These are phyloP conservation scores for Leccinum imitatum DNA, from an alignment of 768 basidiomycete species.

Conservation along the genomic window DNA sequence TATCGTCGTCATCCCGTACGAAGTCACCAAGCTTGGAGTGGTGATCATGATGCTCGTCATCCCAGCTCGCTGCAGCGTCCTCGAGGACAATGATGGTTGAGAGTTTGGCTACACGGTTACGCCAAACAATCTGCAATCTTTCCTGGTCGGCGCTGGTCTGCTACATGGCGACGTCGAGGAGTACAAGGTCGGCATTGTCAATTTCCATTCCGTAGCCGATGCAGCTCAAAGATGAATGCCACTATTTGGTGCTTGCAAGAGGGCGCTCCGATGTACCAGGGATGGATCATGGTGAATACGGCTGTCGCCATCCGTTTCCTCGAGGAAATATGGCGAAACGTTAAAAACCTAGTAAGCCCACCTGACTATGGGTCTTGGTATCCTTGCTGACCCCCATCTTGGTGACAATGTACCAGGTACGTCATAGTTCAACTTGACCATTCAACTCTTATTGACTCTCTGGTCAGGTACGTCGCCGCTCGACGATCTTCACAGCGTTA, in stretches of 20 bases:
- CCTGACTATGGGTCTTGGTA: neutral
- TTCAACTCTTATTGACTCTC: neutral
- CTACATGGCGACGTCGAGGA: neutral
- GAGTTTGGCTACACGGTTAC: conserved; percentile 11
- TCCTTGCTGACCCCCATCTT: neutral
- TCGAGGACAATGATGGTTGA: conserved; percentile 10
- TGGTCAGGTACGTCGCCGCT: neutral
- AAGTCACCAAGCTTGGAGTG: conserved; percentile 16
- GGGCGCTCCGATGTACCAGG: conserved; percentile 8
- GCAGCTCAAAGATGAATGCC: conserved; percentile 5
- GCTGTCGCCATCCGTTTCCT: conserved; percentile 11
- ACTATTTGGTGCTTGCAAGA: conserved; percentile 10
- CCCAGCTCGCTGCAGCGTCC: conserved; percentile 10
- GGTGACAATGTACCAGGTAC: neutral
- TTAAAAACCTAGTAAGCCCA: neutral
- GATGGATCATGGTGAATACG: conserved; percentile 18
- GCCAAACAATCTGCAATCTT: conserved; percentile 5
- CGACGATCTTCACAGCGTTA: neutral
- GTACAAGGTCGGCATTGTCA: conserved; percentile 14
- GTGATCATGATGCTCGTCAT: conserved; percentile 9
- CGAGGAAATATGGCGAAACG: neutral
- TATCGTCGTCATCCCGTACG: conserved; percentile 10
- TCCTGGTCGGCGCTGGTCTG: conserved; percentile 7
- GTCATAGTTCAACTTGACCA: neutral
- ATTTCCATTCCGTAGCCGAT: conserved; percentile 1